Percentiles rank a stretch among this genome's conserved stretches.
phyloP scores from a whole-genome alignment of 2,329 filamentous ascomycete species.

The Exophiala sp. region DNA sequence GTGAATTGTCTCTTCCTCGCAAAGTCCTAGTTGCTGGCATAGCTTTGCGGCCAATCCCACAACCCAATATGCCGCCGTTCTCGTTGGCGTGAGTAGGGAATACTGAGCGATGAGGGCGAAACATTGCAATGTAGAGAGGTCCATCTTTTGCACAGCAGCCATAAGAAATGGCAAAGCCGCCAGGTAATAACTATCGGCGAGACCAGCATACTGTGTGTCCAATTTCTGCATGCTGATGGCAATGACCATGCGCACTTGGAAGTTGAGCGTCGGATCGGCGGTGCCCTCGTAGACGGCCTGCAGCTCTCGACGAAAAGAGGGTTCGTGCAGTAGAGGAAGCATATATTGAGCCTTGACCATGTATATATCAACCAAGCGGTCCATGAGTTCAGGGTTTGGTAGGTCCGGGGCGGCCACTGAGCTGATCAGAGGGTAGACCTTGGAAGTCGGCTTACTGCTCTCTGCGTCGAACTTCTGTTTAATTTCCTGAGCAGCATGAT shows the following conservation, averaged over 20 bases:
- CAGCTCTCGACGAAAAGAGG: constrained; percentile 66
- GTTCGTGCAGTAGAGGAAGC: constrained; percentile 81
- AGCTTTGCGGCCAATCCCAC: constrained; percentile 82
- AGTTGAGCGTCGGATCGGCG: constrained; percentile 75
- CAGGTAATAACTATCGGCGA: constrained; percentile 92
- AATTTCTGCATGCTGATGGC: constrained; percentile 93
- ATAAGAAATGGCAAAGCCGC: constrained; percentile 81
- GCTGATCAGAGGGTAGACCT: constrained; percentile 86
- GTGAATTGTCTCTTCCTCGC: constrained; percentile 81
- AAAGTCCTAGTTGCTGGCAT: constrained; percentile 79
- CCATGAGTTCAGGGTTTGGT: constrained; percentile 66
- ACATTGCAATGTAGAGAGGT: constrained; percentile 84
- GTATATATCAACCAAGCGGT: constrained; percentile 77
- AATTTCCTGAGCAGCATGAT: constrained; percentile 60
- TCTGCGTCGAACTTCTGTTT: constrained; percentile 63
- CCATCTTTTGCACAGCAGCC: constrained; percentile 76
- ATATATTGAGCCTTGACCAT: constrained; percentile 85
- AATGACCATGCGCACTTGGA: constrained; percentile 82
- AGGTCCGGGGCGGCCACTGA: constrained; percentile 70
- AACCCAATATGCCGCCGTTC: constrained; percentile 89
- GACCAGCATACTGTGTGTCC: constrained; percentile 79
- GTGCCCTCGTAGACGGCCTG: constrained; percentile 74
- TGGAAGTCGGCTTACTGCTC: constrained; percentile 61
- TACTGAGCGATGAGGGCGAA: constrained; percentile 83
- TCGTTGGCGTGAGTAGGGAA: constrained; percentile 82